These are phyloP conservation scores for Scheffersomyces lignicola DNA, from an alignment of 1,139 yeast genomes.

Conservation along the genomic window DNA sequence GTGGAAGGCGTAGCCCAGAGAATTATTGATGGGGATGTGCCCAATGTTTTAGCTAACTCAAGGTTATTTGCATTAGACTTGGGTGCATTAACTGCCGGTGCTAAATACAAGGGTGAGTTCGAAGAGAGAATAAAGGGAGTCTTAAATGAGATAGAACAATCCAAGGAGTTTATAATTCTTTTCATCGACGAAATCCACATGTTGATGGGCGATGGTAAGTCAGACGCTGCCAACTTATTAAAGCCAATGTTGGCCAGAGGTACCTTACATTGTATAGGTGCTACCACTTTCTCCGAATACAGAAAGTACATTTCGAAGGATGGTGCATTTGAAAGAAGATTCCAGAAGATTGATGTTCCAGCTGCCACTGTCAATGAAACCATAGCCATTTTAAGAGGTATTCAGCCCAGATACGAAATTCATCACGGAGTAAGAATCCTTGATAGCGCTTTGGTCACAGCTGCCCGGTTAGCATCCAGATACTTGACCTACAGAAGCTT, in stretches of 20 bases:
- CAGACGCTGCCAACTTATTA: conserved; percentile 93
- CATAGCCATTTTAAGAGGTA: conserved; percentile 92
- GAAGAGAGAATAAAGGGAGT: conserved; percentile 98
- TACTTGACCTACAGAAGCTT: conserved; percentile 92
- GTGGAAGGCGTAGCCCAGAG: conserved; percentile 99
- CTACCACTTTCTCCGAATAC: conserved; percentile 94
- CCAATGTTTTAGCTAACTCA: conserved; percentile 77
- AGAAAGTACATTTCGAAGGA: conserved; percentile 91
- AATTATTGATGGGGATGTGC: conserved; percentile 93
- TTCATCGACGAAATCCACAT: conserved; percentile 97
- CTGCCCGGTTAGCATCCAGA: conserved; percentile 93
- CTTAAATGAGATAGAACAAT: conserved; percentile 85
- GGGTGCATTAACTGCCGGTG: conserved; percentile 97
- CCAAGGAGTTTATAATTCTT: conserved; percentile 80
- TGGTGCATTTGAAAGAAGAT: conserved; percentile 98
- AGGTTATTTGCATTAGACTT: conserved; percentile 84
- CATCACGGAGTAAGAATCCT: conserved; percentile 98
- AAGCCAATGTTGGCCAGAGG: conserved; percentile 99
- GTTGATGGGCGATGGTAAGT: conserved; percentile 97
- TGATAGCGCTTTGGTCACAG: conserved; percentile 91
- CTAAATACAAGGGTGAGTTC: conserved; percentile 97
- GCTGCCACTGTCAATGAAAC: conserved; percentile 94
- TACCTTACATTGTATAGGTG: conserved; percentile 94
- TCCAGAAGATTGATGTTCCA: conserved; percentile 93
- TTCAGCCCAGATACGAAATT: conserved; percentile 93